Percentiles rank a stretch among this genome's conserved stretches.
Conservation (phyloP, 2,329 filamentous ascomycete species). For the Ophiostoma piceae region DNA sequence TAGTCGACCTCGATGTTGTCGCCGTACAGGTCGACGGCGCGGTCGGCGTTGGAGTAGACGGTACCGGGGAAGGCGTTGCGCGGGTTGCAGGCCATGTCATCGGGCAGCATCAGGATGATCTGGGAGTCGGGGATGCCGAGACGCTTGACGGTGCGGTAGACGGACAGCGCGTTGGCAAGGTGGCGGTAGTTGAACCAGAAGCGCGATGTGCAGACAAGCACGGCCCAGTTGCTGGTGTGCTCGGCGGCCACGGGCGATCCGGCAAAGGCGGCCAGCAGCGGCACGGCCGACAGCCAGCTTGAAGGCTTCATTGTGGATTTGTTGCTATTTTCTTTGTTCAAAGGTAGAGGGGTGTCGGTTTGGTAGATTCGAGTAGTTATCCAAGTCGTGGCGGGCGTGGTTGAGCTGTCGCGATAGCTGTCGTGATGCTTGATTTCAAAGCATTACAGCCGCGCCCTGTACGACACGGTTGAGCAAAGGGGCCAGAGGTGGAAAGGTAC, state of each 20-base stretch:
- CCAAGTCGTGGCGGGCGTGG: background rate
- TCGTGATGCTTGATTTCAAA: conserved; percentile 11
- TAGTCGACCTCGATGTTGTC: conserved; percentile 99
- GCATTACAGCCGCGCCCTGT: background rate
- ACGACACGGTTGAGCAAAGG: conserved; percentile 4
- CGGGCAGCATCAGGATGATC: conserved; percentile 99
- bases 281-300: conserved; percentile 36
- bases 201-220: conserved; percentile 94
- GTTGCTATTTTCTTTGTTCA: background rate
- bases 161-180: conserved; percentile 91
- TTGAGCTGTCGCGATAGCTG: conserved; percentile 7
- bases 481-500: background rate
- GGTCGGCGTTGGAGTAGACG: conserved; percentile 96
- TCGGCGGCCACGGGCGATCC: conserved; percentile 51
- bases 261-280: conserved; percentile 45
- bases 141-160: conserved; percentile 96
- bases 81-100: conserved; percentile 99
- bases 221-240: conserved; percentile 98
- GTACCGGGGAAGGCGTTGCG: conserved; percentile 96
- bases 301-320: conserved; percentile 47
- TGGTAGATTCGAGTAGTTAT: background rate
- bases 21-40: conserved; percentile 91
- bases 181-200: conserved; percentile 99
- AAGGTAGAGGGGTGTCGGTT: background rate
- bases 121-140: conserved; percentile 96